Conservation (phyloP, 805 yeast species). For the Saturnispora ahearnii region DNA sequence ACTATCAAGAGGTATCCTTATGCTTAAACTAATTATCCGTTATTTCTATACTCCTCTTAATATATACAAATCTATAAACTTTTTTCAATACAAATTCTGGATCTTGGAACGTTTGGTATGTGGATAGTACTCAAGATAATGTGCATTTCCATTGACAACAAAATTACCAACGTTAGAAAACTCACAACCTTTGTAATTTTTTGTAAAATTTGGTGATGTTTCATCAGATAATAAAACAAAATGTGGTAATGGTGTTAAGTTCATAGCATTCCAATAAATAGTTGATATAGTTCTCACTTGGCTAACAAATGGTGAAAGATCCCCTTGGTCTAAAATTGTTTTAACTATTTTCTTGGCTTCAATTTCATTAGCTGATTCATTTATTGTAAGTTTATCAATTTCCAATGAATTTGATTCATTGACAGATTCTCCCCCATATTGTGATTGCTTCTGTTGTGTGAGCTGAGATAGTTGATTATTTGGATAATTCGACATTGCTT, state of each 20-base stretch:
- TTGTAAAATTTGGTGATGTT: constrained; percentile 60
- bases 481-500: constrained; percentile 6
- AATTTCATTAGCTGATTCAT: constrained; percentile 36
- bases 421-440: too few relatives aligned
- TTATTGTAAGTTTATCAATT: constrained; percentile 22
- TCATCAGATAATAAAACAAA: constrained; percentile 57
- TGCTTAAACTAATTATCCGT: not conserved
- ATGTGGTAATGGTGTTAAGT: constrained; percentile 74
- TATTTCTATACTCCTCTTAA: not conserved
- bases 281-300: constrained; percentile 56
- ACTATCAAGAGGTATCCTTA: constrained; percentile 26
- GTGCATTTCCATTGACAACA: constrained; percentile 36
- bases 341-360: constrained; percentile 67
- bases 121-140: constrained; percentile 70
- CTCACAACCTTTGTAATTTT: constrained; percentile 75
- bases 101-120: constrained; percentile 42
- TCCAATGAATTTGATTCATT: constrained; percentile 15
- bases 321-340: constrained; percentile 82
- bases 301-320: constrained; percentile 68
- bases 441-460: not conserved
- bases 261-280: constrained; percentile 59
- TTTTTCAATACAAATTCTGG: constrained; percentile 32
- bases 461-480: constrained; percentile 1
- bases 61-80: not conserved
- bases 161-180: constrained; percentile 65